phyloP scores from a whole-genome alignment of 2,329 filamentous ascomycete species.

The Macrophomina tecta region DNA sequence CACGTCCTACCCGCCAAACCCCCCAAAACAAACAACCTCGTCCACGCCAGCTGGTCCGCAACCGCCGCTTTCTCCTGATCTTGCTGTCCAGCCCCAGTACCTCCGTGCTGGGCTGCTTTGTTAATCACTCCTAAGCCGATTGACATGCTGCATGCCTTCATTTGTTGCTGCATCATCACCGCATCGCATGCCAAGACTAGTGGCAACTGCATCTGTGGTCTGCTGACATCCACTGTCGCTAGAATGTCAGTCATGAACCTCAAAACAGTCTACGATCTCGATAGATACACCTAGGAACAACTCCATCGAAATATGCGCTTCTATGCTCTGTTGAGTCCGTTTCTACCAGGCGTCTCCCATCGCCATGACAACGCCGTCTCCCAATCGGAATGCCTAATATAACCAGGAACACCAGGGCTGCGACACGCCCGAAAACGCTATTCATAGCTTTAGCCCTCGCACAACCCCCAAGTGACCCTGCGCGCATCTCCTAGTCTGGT shows the following conservation, averaged over 20 bases:
- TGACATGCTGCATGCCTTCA: neutral
- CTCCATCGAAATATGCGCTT: too few species aligned
- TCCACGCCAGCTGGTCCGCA: neutral
- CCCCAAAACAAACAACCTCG: neutral
- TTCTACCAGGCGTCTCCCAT: neutral
- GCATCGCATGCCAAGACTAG: slow-evolving; percentile 5
- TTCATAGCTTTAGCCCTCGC: neutral
- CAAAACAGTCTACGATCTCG: too few species aligned
- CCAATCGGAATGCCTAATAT: neutral
- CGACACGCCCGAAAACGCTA: neutral
- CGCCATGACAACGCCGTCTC: neutral
- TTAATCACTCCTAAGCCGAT: neutral
- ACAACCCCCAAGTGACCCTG: neutral
- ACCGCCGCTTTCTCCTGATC: neutral
- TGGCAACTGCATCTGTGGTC: neutral
- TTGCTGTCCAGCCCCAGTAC: neutral
- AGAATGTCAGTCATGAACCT: too few species aligned
- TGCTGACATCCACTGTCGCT: neutral
- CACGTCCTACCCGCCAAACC: neutral
- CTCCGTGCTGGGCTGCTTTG: neutral
- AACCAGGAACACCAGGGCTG: neutral
- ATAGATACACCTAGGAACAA: too few species aligned
- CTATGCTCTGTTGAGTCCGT: neutral
- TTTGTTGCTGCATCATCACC: neutral
- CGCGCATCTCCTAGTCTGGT: neutral